Base-by-base conservation (phyloP, 768 basidiomycete genomes). In the Strobilomyces dryophilus region DNA sequence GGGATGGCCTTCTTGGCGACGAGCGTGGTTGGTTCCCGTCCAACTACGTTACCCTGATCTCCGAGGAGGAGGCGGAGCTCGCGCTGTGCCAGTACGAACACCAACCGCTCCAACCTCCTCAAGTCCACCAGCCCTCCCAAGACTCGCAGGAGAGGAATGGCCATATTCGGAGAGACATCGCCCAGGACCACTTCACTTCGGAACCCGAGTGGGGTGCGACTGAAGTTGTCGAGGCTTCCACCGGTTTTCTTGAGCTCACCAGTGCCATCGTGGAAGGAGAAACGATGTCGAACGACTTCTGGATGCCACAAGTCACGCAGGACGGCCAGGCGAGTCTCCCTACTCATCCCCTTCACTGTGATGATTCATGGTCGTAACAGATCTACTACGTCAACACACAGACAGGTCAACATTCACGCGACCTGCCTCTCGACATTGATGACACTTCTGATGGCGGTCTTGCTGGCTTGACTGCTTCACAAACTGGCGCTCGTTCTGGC, bases 1-100 rank as follows among this genome's bases (percentile, higher is more conserved):
- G 95, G 97, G 95, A 99, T 68, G 95, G 95, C 5, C 74, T 97
- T 54, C 78, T 97, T 20, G 83, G 85, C 45, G 89, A 91, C 50
- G 87, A 89, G 68, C 83, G 95, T 47, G 95, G 95, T 52, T 95
- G 92, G 92, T 95, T 99, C 71, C 95, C 95, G 20, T 92, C 89
- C 60, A 99, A 98, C 74, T 98, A 97, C 74, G 94, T 97, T 42
- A 73, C 76, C 44, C 66, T 81, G 42, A 83, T 98, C 51, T 79
- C 83, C 24, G 89, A 91, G 56, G 85, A 89, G 63, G 90, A 92
- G 64, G 89, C 85, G 3, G 92, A 91, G 54, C 68, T 78, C 21
- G 81, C 78, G 11, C 77, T 87, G 57, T 73, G 80, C 10, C 59
- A 52, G 32, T 57, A 52, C 31, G 61, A 57, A 36, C 57, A 54